Percentiles rank a stretch among this genome's conserved stretches.
Evolutionary conservation across 202 grass and related monocot genomes (phyloP).

Genomic region (Brachypodium distachyon): DNA sequence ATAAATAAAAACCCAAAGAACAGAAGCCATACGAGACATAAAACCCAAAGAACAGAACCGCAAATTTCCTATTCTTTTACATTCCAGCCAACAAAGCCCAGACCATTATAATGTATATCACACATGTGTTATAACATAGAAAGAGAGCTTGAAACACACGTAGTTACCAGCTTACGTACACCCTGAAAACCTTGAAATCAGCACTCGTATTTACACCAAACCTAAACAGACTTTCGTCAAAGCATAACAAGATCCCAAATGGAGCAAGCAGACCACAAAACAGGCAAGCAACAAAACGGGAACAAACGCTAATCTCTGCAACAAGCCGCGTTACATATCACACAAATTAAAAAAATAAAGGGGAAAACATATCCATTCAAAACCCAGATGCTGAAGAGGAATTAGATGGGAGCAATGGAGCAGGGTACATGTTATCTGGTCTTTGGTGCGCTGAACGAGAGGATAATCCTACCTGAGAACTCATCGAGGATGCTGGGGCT

Average conservation of each 20-base stretch:
- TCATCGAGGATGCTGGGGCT: slow-evolving; percentile 53
- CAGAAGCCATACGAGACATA: too few species aligned
- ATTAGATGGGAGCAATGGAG: neutral
- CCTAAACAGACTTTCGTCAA: neutral
- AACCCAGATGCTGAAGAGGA: neutral
- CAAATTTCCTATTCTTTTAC: too few species aligned
- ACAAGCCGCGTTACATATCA: slow-evolving; percentile 16
- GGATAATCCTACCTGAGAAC: slow-evolving; percentile 55
- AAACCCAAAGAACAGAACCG: too few species aligned
- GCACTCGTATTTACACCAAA: neutral
- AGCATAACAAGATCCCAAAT: neutral
- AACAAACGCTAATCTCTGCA: neutral
- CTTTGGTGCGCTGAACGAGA: slow-evolving; percentile 52
- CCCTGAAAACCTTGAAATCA: neutral
- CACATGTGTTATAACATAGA: too few species aligned
- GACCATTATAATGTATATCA: too few species aligned
- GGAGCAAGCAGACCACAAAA: neutral
- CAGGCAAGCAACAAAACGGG: too few species aligned
- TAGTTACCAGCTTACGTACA: neutral
- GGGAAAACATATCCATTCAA: neutral
- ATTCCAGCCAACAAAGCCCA: too few species aligned
- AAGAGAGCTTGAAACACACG: too few species aligned
- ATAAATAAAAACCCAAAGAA: too few species aligned
- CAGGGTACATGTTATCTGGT: slow-evolving; percentile 45
- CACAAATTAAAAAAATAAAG: neutral